Percentiles rank a stretch among this genome's conserved stretches.
These are phyloP conservation scores for Hansfordia pulvinata DNA, from an alignment of 2,329 filamentous ascomycete genomes.

Conservation along the genomic window DNA sequence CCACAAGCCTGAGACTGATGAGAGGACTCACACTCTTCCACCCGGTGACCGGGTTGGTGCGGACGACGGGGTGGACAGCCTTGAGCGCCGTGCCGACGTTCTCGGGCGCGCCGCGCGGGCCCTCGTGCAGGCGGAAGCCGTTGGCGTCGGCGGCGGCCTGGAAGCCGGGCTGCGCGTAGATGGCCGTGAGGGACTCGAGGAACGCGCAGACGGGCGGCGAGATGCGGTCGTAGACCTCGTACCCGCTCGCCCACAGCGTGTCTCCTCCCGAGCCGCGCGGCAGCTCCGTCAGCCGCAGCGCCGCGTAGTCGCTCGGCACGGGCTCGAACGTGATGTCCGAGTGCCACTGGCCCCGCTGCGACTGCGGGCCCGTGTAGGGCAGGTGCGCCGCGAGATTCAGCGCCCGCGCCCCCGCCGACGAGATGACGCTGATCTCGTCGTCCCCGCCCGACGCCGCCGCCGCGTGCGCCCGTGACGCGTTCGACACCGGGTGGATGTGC, in stretches of 20 bases:
- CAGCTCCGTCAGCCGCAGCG: slow-evolving; percentile 29
- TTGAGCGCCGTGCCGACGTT: slow-evolving; percentile 36
- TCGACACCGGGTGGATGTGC: slow-evolving; percentile 47
- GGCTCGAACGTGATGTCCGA: slow-evolving; percentile 44
- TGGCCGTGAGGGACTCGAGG: slow-evolving; percentile 28
- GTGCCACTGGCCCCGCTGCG: slow-evolving; percentile 27
- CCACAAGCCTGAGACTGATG: no score
- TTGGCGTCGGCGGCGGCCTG: slow-evolving; percentile 22
- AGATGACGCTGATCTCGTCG: slow-evolving; percentile 54
- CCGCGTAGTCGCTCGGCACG: slow-evolving; percentile 39
- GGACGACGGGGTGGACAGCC: slow-evolving; percentile 40
- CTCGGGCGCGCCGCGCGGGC: slow-evolving; percentile 34
- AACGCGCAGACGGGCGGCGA: slow-evolving; percentile 31
- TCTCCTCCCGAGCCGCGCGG: no score
- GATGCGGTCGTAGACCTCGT: slow-evolving; percentile 34
- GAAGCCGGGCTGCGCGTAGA: slow-evolving; percentile 28
- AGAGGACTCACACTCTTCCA: slow-evolving; percentile 39
- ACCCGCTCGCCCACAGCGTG: slow-evolving; percentile 28
- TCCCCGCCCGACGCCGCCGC: no score
- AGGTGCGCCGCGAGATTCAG: slow-evolving; percentile 37
- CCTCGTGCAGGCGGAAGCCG: slow-evolving; percentile 28
- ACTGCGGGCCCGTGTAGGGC: slow-evolving; percentile 19
- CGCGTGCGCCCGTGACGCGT: slow-evolving; percentile 35
- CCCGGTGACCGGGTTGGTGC: slow-evolving; percentile 50
- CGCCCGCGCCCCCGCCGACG: no score